Percentiles rank a stretch among this genome's conserved stretches.
These are phyloP conservation scores for Neurospora pannonica DNA, from an alignment of 495 filamentous ascomycete species.

Conservation along the genomic window DNA sequence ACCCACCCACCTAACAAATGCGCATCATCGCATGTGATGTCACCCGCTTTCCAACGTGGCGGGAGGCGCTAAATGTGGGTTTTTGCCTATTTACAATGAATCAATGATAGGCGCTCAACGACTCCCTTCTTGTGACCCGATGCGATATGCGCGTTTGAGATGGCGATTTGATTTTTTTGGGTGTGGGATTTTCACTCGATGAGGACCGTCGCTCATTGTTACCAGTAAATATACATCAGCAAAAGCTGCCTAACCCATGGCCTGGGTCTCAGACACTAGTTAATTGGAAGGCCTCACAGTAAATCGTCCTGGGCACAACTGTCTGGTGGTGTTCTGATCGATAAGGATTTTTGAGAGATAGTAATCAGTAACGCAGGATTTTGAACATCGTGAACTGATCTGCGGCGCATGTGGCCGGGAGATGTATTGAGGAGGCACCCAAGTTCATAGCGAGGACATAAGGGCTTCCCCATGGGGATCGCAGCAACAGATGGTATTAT, in stretches of 20 bases:
- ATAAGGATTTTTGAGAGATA: background rate
- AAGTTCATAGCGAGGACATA: background rate
- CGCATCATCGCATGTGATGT: background rate
- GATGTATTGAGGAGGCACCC: background rate
- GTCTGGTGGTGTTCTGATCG: background rate
- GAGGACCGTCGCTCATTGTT: too few species aligned
- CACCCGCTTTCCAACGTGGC: background rate
- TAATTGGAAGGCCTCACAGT: background rate
- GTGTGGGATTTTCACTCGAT: background rate
- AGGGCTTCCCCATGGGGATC: background rate
- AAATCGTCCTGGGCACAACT: background rate
- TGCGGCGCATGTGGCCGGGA: background rate
- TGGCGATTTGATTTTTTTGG: background rate
- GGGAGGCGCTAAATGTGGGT: background rate
- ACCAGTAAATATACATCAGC: background rate
- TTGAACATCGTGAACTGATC: background rate
- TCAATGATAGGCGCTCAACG: background rate
- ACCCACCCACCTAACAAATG: background rate
- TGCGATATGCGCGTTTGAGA: background rate
- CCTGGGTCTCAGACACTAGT: background rate
- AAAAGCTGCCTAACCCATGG: background rate
- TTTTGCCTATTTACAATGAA: background rate
- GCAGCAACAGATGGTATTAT: background rate
- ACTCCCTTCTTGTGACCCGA: background rate
- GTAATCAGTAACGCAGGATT: background rate